Percentiles rank a stretch among this genome's conserved stretches.
Evolutionary conservation across 768 basidiomycete species (phyloP).

Genomic region (Lepiota venenata): DNA sequence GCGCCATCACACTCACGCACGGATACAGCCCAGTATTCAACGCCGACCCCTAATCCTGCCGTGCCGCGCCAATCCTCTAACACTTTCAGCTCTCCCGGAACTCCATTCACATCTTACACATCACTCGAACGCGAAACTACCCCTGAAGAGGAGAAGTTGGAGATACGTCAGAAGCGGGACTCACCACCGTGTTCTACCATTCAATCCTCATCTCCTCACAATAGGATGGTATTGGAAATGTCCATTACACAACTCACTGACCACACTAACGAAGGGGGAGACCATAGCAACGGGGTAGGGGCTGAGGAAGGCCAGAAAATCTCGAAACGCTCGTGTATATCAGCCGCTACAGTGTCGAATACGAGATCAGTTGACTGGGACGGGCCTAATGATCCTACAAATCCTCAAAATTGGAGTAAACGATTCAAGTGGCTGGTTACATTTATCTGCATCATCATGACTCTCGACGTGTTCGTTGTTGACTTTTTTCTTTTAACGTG

Average conservation of each 20-base stretch:
- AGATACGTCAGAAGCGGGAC: constrained; percentile 28
- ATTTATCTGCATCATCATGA: constrained; percentile 39
- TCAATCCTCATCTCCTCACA: too few species aligned
- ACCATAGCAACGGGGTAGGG: not conserved
- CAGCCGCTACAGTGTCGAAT: constrained; percentile 22
- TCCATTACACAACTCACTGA: not conserved
- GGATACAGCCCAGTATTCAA: too few species aligned
- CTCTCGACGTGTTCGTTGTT: constrained; percentile 51
- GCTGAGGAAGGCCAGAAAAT: not conserved
- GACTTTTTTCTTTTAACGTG: not conserved
- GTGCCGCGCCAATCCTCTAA: not conserved
- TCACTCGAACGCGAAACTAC: constrained; percentile 5
- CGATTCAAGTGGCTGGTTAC: constrained; percentile 47
- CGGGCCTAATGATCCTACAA: constrained; percentile 49
- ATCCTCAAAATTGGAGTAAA: constrained; percentile 53
- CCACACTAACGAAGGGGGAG: not conserved
- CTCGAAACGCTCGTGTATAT: not conserved
- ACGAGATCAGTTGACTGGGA: constrained; percentile 47
- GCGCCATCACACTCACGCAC: too few species aligned
- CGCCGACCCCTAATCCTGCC: not conserved
- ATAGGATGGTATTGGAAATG: not conserved
- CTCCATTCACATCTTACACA: not conserved
- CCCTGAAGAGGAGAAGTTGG: constrained; percentile 16
- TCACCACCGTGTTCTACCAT: constrained; percentile 16
- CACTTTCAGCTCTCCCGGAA: not conserved